A percentile compares a stretch with the other conserved stretches of the same genome.
Evolutionary conservation across 2,329 filamentous ascomycete species (phyloP).

Genomic region (Penicillium griseofulvum): DNA sequence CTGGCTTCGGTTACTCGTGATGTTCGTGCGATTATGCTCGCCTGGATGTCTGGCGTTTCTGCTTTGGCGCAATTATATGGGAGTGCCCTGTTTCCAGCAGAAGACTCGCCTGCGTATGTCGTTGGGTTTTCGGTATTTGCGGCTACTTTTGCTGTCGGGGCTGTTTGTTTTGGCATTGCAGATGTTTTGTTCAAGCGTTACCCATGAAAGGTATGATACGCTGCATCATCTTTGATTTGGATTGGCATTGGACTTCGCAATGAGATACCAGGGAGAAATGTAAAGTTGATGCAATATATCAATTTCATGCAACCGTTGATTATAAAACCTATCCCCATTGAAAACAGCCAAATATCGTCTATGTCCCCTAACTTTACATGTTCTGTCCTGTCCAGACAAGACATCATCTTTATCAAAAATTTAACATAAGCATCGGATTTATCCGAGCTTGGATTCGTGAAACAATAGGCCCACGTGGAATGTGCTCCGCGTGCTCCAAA

Average conservation of each 20-base stretch:
- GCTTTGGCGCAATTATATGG: conserved; percentile 8
- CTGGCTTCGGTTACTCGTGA: conserved; percentile 2
- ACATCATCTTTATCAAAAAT: conserved; percentile 21
- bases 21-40: conserved; percentile 6
- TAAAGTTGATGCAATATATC: background rate
- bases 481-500: background rate
- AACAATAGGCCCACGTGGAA: conserved; percentile 1
- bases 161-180: background rate
- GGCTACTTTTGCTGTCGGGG: conserved; percentile 4
- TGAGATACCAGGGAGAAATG: background rate
- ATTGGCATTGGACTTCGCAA: background rate
- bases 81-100: conserved; percentile 4
- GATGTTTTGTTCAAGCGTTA: conserved; percentile 8
- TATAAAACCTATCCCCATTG: conserved; percentile 6
- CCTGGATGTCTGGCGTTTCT: conserved; percentile 2
- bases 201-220: background rate
- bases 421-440: conserved; percentile 9
- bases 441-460: conserved; percentile 9
- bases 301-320: conserved; percentile 10
- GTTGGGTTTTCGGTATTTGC: conserved; percentile 6
- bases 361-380: conserved; percentile 26
- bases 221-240: background rate
- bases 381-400: conserved; percentile 14
- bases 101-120: conserved; percentile 4
- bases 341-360: conserved; percentile 11